Percentiles rank a stretch among this genome's conserved stretches.
Evolutionary conservation across 176 grass and related monocot species (phyloP).

Genomic region (Musa troglodytarum): DNA sequence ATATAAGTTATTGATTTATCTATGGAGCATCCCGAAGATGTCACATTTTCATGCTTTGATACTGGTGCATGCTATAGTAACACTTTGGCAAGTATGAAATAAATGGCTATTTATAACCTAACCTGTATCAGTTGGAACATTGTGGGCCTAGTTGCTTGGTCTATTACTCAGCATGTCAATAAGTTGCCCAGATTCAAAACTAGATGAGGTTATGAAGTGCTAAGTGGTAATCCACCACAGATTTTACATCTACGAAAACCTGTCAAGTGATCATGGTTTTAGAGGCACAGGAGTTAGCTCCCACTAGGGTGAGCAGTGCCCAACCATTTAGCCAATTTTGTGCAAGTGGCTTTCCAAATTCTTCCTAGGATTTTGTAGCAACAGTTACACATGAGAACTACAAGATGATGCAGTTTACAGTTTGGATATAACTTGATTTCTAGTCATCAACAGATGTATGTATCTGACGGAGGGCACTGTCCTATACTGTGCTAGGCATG

Average conservation of each 20-base stretch:
- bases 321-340: too few species aligned
- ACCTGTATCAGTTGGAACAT: background rate
- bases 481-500: slow-evolving; percentile 36
- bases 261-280: too few species aligned
- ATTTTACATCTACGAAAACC: too few species aligned
- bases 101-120: background rate
- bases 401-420: background rate
- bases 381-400: background rate
- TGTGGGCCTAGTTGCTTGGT: too few species aligned
- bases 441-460: background rate
- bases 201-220: too few species aligned
- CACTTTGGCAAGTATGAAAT: background rate
- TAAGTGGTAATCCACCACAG: too few species aligned
- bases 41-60: background rate
- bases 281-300: too few species aligned
- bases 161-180: too few species aligned
- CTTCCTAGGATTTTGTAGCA: background rate
- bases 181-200: too few species aligned
- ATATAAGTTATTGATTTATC: background rate
- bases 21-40: background rate
- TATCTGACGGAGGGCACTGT: background rate
- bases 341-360: too few species aligned
- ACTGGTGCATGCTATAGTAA: background rate
- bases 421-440: background rate
- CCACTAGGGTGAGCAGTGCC: too few species aligned